Percentiles rank a stretch among this genome's conserved stretches.
Evolutionary conservation across 2,329 filamentous ascomycete species (phyloP).

Genomic region (Cladosporium sphaerospermum): DNA sequence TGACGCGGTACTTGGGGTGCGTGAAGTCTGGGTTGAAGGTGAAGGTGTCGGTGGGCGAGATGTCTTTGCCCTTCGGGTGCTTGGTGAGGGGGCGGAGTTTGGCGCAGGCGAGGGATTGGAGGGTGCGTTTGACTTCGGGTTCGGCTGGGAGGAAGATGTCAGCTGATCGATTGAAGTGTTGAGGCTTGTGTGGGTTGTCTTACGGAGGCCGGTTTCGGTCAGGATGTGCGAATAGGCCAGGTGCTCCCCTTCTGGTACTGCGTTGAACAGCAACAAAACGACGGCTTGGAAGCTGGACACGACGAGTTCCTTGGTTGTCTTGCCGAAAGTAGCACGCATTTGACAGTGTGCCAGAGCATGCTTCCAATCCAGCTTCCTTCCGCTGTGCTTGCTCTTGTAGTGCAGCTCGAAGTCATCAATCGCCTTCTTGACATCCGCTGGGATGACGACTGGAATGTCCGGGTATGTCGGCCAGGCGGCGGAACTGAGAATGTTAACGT

Average conservation of each 20-base stretch:
- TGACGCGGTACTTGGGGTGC: constrained; percentile 81
- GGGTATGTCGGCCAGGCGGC: constrained; percentile 91
- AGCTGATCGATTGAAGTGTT: constrained; percentile 18
- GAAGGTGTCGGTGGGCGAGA: constrained; percentile 74
- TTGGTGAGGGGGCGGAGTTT: constrained; percentile 80
- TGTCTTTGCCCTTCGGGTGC: constrained; percentile 71
- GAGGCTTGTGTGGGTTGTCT: constrained; percentile 24
- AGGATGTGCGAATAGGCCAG: constrained; percentile 72
- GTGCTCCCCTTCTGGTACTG: constrained; percentile 53
- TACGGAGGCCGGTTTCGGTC: constrained; percentile 64
- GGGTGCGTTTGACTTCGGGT: constrained; percentile 75
- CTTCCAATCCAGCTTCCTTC: constrained; percentile 83
- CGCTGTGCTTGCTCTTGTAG: constrained; percentile 85
- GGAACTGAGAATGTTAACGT: constrained; percentile 84
- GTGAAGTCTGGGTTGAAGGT: constrained; percentile 70
- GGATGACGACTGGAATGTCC: constrained; percentile 68
- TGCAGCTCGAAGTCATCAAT: constrained; percentile 76
- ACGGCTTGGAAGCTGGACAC: constrained; percentile 90
- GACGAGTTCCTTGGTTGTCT: constrained; percentile 77
- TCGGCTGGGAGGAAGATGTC: constrained; percentile 45
- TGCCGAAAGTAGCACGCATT: constrained; percentile 72
- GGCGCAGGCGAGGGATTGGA: constrained; percentile 91
- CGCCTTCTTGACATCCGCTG: constrained; percentile 66
- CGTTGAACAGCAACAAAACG: constrained; percentile 85
- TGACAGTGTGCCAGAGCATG: constrained; percentile 88